Evolutionary conservation across 768 basidiomycete genomes (phyloP), one percentile per base, ranked within the genome.

Genomic region (Suillus luteus): DNA sequence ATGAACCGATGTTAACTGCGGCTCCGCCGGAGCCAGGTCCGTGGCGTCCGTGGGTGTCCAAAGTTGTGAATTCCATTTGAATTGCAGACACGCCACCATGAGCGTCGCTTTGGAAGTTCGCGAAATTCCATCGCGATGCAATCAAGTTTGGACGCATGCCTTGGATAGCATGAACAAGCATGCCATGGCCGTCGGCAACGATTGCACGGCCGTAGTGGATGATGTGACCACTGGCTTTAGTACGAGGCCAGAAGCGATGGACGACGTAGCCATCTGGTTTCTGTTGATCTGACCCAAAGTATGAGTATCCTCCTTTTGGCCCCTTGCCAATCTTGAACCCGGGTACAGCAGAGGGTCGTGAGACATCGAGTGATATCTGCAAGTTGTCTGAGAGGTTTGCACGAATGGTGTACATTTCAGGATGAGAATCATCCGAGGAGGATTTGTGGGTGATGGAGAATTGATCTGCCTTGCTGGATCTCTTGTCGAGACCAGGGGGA

Each of bases 141-240:
- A 97, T 87, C 62, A 94, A 84, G 77, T 99, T 92, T 57, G 96
- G 95, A 9, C 95, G 86, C 94, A 99, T 96, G 75, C 96, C 97
- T 74, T 99, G 96, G 74, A 99, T 97, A 52, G 96, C 96, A 75
- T 96, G 93, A 22, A 96, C 84, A 75, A 96, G 88, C 90, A 95
- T 92, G 35, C 93, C 93, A 43, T 83, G 79, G 51, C 91, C 92
- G 38, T 83, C 74, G 61, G 86, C 77, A 9, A 79, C 57, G 62
- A 79, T 77, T 7, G 89, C 89, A 63, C 85, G 77, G 51, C 92
- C 92, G 38, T 86, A 83, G 66, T 80, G 75, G 55, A 91, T 85
- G 75, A 96, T 71, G 67, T 86, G 83, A 6, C 96, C 96, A 31
- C 81, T 79, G 19, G 82, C 85, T 37, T 76, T 70, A 67, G 83